Conservation (phyloP, 2,329 filamentous ascomycete species). For the Colletotrichum sidae region DNA sequence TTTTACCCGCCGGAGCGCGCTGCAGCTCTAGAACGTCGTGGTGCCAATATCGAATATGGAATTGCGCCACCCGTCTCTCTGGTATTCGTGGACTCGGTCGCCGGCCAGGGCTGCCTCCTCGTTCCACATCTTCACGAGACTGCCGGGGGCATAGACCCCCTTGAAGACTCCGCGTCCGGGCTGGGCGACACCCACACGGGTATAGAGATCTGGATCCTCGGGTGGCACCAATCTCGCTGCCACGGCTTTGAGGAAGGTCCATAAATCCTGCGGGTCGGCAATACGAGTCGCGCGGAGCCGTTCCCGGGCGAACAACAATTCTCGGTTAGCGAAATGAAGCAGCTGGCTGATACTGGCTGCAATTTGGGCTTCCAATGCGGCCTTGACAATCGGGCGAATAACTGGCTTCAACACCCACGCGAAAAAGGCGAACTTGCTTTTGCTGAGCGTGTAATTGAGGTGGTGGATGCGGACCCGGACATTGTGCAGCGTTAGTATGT, state of each 20-base stretch:
- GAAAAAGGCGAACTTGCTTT: slow-evolving; percentile 81
- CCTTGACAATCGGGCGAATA: slow-evolving; percentile 82
- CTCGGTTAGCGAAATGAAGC: slow-evolving; percentile 81
- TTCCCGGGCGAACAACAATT: slow-evolving; percentile 88
- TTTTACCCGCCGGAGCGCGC: slow-evolving; percentile 10
- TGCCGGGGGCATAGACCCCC: slow-evolving; percentile 88
- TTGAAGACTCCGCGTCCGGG: slow-evolving; percentile 74
- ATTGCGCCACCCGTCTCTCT: slow-evolving; percentile 82
- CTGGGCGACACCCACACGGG: slow-evolving; percentile 75
- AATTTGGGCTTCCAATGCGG: slow-evolving; percentile 82
- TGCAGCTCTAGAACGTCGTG: slow-evolving; percentile 33
- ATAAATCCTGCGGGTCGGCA: slow-evolving; percentile 80
- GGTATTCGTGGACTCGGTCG: slow-evolving; percentile 81
- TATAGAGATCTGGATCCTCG: slow-evolving; percentile 81
- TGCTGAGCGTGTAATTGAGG: slow-evolving; percentile 80
- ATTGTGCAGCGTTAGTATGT: slow-evolving; percentile 80
- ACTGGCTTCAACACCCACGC: slow-evolving; percentile 88
- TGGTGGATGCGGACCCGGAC: slow-evolving; percentile 89
- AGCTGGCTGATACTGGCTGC: slow-evolving; percentile 76
- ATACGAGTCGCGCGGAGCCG: slow-evolving; percentile 87
- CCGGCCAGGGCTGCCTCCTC: slow-evolving; percentile 78
- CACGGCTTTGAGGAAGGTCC: slow-evolving; percentile 86
- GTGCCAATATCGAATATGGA: slow-evolving; percentile 75
- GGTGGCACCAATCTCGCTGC: slow-evolving; percentile 78
- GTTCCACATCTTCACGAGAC: slow-evolving; percentile 89